Evolutionary conservation across 2,329 filamentous ascomycete genomes (phyloP).

Genomic region (Pseudogymnoascus sp.): DNA sequence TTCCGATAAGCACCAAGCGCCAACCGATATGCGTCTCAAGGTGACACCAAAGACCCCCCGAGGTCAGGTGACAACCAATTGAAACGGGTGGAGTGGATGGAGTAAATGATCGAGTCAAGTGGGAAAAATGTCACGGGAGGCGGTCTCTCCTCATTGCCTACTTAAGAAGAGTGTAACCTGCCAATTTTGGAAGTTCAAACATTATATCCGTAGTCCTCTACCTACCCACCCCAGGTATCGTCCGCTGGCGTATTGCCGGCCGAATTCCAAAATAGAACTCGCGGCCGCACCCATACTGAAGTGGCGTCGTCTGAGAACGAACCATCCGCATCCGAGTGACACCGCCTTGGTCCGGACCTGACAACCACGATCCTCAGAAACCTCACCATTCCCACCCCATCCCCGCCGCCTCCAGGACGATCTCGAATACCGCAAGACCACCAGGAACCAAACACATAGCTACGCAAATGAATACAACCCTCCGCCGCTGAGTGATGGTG

Average conservation of each 20-base stretch:
- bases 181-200: neutral
- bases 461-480: conserved; percentile 1
- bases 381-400: neutral
- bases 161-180: neutral
- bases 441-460: neutral
- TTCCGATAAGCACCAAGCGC: conserved; percentile 9
- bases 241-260: neutral
- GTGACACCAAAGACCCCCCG: neutral
- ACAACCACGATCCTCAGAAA: neutral
- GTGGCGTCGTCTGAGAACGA: conserved; percentile 2
- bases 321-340: neutral
- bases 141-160: neutral
- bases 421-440: neutral
- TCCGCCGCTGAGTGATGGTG: conserved; percentile 39
- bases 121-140: neutral
- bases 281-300: neutral
- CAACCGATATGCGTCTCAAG: conserved; percentile 8
- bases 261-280: neutral
- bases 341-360: conserved; percentile 1
- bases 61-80: neutral
- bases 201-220: neutral
- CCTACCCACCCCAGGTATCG: too few species aligned
- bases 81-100: neutral
- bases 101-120: neutral
- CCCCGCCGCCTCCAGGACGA: neutral